Percentiles rank a stretch among this genome's conserved stretches.
These are phyloP conservation scores for Dendrobium officinale DNA, from an alignment of 106 monocot genomes.

Conservation along the genomic window DNA sequence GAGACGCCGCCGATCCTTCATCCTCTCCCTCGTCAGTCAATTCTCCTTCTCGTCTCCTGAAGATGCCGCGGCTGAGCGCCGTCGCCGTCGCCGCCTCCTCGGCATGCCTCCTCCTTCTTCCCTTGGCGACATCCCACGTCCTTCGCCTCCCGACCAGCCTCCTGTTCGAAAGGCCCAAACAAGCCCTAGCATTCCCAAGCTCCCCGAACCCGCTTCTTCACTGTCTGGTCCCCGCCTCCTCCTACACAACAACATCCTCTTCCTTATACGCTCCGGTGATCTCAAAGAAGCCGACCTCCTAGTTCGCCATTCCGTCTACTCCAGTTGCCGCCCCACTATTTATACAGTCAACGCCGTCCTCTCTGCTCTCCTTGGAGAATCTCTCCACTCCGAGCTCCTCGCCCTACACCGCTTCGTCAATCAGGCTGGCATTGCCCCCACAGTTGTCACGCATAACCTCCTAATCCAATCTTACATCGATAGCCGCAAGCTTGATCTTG, in stretches of 20 bases:
- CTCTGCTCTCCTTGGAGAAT: constrained; percentile 51
- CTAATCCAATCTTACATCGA: constrained; percentile 69
- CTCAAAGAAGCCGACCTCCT: constrained; percentile 75
- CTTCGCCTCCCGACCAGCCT: constrained; percentile 19
- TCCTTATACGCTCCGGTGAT: constrained; percentile 53
- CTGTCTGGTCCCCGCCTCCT: constrained; percentile 55
- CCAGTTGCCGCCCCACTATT: constrained; percentile 82
- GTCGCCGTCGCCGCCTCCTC: constrained; percentile 47
- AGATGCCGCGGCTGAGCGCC: constrained; percentile 54
- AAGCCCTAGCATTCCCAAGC: constrained; percentile 58
- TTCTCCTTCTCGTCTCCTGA: constrained; percentile 55
- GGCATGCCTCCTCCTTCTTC: constrained; percentile 38
- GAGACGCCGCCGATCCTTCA: constrained; percentile 12
- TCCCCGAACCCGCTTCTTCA: constrained; percentile 52
- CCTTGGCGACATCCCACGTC: constrained; percentile 29
- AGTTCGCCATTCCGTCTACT: constrained; percentile 84
- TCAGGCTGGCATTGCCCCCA: constrained; percentile 68
- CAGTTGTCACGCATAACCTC: constrained; percentile 59
- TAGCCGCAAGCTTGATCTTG: constrained; percentile 54
- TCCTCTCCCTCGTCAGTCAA: constrained; percentile 9
- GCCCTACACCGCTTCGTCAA: constrained; percentile 69
- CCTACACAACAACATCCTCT: constrained; percentile 69
- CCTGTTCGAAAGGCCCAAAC: constrained; percentile 10
- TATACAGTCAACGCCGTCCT: constrained; percentile 80
- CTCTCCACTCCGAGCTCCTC: constrained; percentile 60